Percentiles rank a stretch among this genome's conserved stretches.
Evolutionary conservation across 257 asterid species (phyloP).

Genomic region (Dorcoceras hygrometricum): DNA sequence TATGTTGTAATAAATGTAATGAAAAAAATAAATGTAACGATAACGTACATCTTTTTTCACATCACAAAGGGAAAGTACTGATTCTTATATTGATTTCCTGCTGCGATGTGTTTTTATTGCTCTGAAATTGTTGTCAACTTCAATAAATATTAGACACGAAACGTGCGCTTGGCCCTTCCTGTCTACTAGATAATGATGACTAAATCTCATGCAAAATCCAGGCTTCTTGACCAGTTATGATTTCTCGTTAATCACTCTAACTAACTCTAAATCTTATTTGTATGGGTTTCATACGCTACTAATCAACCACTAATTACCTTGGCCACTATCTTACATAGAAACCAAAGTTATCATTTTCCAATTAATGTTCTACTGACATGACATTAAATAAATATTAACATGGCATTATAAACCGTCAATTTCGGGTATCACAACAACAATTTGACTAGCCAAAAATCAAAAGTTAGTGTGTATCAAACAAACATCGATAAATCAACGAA

Average conservation of each 20-base stretch:
- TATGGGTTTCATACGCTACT: background rate
- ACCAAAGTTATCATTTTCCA: background rate
- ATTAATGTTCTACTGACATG: too few relatives aligned
- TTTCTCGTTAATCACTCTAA: background rate
- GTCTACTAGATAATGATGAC: slow-evolving; percentile 37
- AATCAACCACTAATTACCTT: background rate
- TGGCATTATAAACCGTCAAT: too few relatives aligned
- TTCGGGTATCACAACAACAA: too few relatives aligned
- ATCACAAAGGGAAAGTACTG: background rate
- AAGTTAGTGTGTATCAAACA: too few relatives aligned
- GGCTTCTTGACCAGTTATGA: slow-evolving; percentile 23
- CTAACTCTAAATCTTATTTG: background rate
- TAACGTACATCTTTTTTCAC: too few relatives aligned
- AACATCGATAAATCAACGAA: too few relatives aligned
- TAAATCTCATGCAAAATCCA: slow-evolving; percentile 43
- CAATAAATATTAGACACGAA: slow-evolving; percentile 29
- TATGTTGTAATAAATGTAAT: background rate
- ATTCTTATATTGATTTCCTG: background rate
- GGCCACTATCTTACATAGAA: background rate
- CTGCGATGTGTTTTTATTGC: slow-evolving; percentile 3
- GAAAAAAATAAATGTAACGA: background rate
- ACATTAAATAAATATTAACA: too few relatives aligned
- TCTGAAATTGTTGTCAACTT: slow-evolving; percentile 11
- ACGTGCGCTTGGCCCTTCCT: slow-evolving; percentile 36
- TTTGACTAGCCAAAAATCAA: too few relatives aligned